Evolutionary conservation across 2,329 filamentous ascomycete species (phyloP).

Genomic region (Epichloe hybrida): DNA sequence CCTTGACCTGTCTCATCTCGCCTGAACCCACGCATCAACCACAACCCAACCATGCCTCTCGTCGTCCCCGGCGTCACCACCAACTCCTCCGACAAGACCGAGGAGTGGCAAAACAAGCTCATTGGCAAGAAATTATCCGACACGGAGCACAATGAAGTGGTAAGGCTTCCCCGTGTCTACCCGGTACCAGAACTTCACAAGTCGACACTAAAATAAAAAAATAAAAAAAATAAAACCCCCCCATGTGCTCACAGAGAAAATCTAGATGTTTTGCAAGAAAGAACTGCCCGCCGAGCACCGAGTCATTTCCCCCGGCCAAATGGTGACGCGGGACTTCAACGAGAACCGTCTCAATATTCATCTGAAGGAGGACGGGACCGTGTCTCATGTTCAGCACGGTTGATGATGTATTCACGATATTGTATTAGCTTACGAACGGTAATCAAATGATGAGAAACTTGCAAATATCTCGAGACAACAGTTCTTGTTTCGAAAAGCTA

Average conservation of each 20-base stretch:
- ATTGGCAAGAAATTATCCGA: conserved; percentile 50
- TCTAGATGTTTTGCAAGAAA: conserved; percentile 44
- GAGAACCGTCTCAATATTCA: conserved; percentile 45
- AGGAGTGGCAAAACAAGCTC: conserved; percentile 48
- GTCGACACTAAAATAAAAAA: too few species aligned
- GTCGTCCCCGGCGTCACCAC: conserved; percentile 45
- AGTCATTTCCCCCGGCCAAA: conserved; percentile 42
- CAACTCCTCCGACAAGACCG: conserved; percentile 30
- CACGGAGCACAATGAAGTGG: conserved; percentile 34
- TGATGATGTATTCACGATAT: conserved; percentile 13
- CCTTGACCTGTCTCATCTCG: too few species aligned
- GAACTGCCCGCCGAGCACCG: conserved; percentile 44
- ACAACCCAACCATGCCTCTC: conserved; percentile 37
- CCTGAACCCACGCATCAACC: not conserved
- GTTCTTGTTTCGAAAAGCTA: too few species aligned
- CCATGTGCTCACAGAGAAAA: not conserved
- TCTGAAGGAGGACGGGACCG: conserved; percentile 45
- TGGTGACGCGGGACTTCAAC: conserved; percentile 44
- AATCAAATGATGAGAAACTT: too few species aligned
- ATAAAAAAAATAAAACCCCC: not conserved
- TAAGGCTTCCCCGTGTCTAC: conserved; percentile 15
- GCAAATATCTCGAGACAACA: too few species aligned
- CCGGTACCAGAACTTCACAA: not conserved
- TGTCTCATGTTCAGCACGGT: conserved; percentile 44
- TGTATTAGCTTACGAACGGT: too few species aligned